Evolutionary conservation across 176 grass and related monocot genomes (phyloP).

Genomic region (Typha latifolia): DNA sequence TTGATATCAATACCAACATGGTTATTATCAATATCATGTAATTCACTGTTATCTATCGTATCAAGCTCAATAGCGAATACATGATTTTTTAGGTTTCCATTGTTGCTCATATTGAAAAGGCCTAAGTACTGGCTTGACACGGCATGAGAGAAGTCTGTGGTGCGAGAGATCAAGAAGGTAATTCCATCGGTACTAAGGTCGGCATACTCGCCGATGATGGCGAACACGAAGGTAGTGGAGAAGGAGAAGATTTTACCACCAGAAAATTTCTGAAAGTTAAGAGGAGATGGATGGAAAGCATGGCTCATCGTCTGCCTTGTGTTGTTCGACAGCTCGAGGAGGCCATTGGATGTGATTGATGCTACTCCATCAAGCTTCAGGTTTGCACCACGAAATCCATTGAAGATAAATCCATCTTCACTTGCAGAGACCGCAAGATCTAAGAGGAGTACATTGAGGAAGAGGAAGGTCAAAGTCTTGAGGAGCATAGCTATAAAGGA

Average conservation of each 20-base stretch:
- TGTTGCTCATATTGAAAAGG: slow-evolving; percentile 16
- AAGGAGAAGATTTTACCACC: slow-evolving; percentile 43
- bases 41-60: slow-evolving; percentile 23
- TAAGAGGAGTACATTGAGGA: slow-evolving; percentile 10
- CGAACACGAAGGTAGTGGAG: slow-evolving; percentile 71
- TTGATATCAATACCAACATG: slow-evolving; percentile 28
- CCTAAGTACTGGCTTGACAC: slow-evolving; percentile 42
- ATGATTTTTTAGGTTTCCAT: neutral
- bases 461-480: neutral
- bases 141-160: slow-evolving; percentile 23
- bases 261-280: slow-evolving; percentile 13
- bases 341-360: slow-evolving; percentile 19
- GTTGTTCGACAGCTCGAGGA: slow-evolving; percentile 52
- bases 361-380: slow-evolving; percentile 22
- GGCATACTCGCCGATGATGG: slow-evolving; percentile 29
- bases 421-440: neutral
- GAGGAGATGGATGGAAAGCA: slow-evolving; percentile 30
- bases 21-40: slow-evolving; percentile 31
- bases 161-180: slow-evolving; percentile 41
- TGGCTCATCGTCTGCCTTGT: slow-evolving; percentile 25
- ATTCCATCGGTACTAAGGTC: slow-evolving; percentile 55
- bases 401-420: slow-evolving; percentile 25
- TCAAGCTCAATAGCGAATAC: slow-evolving; percentile 28
- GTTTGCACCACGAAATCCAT: slow-evolving; percentile 24
- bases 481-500: neutral